Evolutionary conservation across 805 yeast genomes (phyloP), one percentile per base, ranked within the genome.

Genomic region (Teunomyces pallodes): DNA sequence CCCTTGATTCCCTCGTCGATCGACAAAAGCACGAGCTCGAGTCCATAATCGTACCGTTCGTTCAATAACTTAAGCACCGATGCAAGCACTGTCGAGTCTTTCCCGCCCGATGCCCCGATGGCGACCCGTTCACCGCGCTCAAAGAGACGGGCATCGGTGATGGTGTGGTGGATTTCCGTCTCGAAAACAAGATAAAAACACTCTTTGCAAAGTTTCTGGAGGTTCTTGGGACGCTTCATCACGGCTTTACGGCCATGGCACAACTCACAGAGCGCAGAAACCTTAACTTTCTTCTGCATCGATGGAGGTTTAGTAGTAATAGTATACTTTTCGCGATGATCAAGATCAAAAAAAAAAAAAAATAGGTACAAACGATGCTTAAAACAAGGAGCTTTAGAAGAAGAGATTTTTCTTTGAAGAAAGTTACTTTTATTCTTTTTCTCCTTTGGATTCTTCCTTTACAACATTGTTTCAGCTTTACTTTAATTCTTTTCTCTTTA

Each of bases 41-140:
- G 77, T 0, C 96, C 96, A 65, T 94, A 94, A 59, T 87, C 70
- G 67, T 94, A 82, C 48, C 97, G 73, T 60, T 90, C 97, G 62
- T 94, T 94, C 52, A 94, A 71, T 0, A 92, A 80, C 60, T 90
- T 94, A 66, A 94, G 67, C 2, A 94, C 81, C 41, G 91, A 82
- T 0, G 98, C 99, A 28, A 94, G 70, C 1, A 94, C 99, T 0
- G 99, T 94, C 4, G 97, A 89, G 65, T 94, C 99, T 60, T 94
- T 94, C 46, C 99, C 99, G 24, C 99, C 99, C 1, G 97, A 89
- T 0, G 99, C 99, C 13, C 99, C 99, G 20, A 94, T 91, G 13
- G 98, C 99, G 2, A 94, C 91, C 26, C 72, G 78, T 61, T 94
- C 99, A 12, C 98, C 98, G 0, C 70, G 75, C 20, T 81, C 65